Conservation (phyloP, 1,284 basidiomycete species). For the Cryptococcus depauperatus region DNA sequence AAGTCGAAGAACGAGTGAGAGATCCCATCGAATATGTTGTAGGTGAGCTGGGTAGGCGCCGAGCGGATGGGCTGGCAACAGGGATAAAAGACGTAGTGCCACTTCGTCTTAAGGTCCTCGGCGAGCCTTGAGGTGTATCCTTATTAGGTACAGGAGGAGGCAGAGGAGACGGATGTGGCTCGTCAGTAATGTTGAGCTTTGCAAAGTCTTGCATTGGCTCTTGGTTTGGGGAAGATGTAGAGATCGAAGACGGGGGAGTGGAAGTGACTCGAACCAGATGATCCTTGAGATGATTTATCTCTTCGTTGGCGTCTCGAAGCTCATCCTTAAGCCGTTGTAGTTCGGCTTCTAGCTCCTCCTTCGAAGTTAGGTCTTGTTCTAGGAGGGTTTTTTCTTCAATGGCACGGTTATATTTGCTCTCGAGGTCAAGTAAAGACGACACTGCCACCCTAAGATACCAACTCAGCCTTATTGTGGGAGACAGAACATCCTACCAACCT, state of each 20-base stretch:
- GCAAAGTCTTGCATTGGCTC: conserved; percentile 13
- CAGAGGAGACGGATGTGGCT: conserved; percentile 5
- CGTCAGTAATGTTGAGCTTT: not conserved
- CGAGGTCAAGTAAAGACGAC: conserved; percentile 83
- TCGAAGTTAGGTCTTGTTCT: conserved; percentile 92
- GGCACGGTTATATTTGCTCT: conserved; percentile 79
- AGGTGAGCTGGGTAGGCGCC: conserved; percentile 9
- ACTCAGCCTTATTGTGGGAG: not conserved
- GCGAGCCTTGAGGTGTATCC: conserved; percentile 2
- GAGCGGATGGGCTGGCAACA: conserved; percentile 18
- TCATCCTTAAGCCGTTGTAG: conserved; percentile 88
- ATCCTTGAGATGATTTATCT: conserved; percentile 72
- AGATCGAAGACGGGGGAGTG: conserved; percentile 32
- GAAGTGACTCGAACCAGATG: conserved; percentile 45
- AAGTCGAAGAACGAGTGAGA: conserved; percentile 32
- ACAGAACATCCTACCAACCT: conserved; percentile 43
- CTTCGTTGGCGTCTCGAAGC: conserved; percentile 82
- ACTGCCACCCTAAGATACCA: conserved; percentile 57
- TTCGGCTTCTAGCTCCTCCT: conserved; percentile 83
- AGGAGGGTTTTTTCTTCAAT: conserved; percentile 94
- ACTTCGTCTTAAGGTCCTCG: conserved; percentile 13
- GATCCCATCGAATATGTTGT: conserved; percentile 29
- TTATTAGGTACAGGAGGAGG: conserved; percentile 9
- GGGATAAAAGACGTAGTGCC: conserved; percentile 45
- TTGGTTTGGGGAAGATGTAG: conserved; percentile 24